Evolutionary conservation across 2,329 filamentous ascomycete species (phyloP).

Genomic region (Scedosporium boydii): DNA sequence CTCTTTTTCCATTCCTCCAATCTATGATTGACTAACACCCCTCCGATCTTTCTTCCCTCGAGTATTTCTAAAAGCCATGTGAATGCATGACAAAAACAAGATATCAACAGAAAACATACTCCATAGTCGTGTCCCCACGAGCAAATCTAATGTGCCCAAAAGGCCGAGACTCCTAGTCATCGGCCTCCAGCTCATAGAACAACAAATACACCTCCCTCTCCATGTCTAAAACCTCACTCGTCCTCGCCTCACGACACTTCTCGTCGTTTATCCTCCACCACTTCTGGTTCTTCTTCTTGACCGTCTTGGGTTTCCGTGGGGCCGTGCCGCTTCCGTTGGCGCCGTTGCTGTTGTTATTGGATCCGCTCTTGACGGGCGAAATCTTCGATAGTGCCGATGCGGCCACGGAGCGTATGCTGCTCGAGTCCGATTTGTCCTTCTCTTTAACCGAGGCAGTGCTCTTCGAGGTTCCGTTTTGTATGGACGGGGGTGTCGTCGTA

Average conservation of each 20-base stretch:
- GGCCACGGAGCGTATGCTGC: constrained; percentile 46
- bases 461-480: background rate
- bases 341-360: constrained; percentile 11
- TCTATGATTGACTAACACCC: background rate
- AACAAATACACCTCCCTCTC: constrained; percentile 92
- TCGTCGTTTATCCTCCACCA: constrained; percentile 99
- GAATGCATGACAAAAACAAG: background rate
- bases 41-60: background rate
- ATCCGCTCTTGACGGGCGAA: constrained; percentile 25
- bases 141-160: background rate
- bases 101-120: background rate
- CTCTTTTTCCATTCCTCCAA: background rate
- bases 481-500: background rate
- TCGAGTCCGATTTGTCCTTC: constrained; percentile 33
- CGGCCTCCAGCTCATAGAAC: constrained; percentile 80
- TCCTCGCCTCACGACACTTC: constrained; percentile 90
- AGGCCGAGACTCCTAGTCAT: background rate
- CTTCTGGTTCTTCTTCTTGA: constrained; percentile 50
- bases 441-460: constrained; percentile 14
- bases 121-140: no score
- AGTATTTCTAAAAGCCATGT: background rate
- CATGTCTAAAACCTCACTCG: constrained; percentile 82
- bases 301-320: constrained; percentile 4
- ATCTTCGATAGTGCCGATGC: constrained; percentile 43
- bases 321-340: background rate